These are phyloP conservation scores for Suhomyces xylopsoci DNA, from an alignment of 805 yeast species.

Conservation along the genomic window DNA sequence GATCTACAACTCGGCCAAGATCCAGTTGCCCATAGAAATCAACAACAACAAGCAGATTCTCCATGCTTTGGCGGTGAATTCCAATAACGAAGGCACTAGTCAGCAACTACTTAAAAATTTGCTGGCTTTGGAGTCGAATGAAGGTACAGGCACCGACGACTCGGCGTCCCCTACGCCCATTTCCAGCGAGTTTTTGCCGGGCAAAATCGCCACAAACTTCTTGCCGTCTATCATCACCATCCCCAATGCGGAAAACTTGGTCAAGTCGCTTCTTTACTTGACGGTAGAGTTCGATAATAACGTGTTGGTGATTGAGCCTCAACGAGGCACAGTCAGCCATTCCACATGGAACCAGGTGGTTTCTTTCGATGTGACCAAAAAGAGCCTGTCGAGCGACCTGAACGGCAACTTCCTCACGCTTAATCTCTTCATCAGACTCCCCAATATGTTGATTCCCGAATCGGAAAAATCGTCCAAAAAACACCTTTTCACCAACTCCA, in stretches of 20 bases:
- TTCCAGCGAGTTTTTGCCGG: constrained; percentile 23
- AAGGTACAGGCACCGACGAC: not conserved
- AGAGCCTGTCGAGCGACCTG: constrained; percentile 13
- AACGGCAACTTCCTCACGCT: constrained; percentile 53
- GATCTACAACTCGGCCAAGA: constrained; percentile 65
- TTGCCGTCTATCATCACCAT: constrained; percentile 56
- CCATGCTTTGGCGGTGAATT: constrained; percentile 60
- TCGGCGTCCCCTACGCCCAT: not conserved
- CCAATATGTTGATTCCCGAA: constrained; percentile 55
- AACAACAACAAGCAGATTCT: constrained; percentile 62
- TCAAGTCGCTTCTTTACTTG: constrained; percentile 72
- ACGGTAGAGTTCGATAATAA: constrained; percentile 95
- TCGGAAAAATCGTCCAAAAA: constrained; percentile 26
- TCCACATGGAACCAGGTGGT: constrained; percentile 89
- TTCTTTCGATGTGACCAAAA: constrained; percentile 74
- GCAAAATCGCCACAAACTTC: constrained; percentile 29
- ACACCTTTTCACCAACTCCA: constrained; percentile 29
- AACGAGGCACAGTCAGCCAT: constrained; percentile 70
- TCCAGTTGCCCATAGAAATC: constrained; percentile 68
- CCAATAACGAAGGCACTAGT: constrained; percentile 29
- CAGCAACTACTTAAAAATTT: constrained; percentile 15
- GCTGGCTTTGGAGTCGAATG: constrained; percentile 8
- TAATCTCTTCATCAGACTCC: constrained; percentile 77
- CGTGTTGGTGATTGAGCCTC: constrained; percentile 83
- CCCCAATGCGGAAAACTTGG: constrained; percentile 50